A percentile compares a stretch with the other conserved stretches of the same genome.
phyloP scores from a whole-genome alignment of 495 filamentous ascomycete species.

The Podospora tetraspora region DNA sequence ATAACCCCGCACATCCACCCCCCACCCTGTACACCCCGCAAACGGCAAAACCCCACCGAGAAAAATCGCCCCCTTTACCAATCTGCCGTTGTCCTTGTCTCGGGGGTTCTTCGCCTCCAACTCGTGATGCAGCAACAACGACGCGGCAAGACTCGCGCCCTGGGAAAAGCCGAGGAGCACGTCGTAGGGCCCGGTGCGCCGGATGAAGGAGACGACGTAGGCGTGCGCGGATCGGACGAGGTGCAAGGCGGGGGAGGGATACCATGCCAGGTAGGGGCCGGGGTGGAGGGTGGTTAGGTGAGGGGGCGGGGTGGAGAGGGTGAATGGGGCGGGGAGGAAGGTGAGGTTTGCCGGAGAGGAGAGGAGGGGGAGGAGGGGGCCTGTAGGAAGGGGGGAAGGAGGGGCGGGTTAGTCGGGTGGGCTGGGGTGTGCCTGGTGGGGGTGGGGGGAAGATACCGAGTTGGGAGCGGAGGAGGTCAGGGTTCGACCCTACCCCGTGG shows the following conservation, averaged over 20 bases:
- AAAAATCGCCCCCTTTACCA: no score
- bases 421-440: no score
- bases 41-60: no score
- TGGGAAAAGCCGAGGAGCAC: not conserved
- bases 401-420: no score
- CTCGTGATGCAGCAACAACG: not conserved
- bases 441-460: no score
- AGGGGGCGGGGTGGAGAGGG: not conserved
- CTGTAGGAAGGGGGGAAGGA: not conserved
- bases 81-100: not conserved
- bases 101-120: not conserved
- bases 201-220: not conserved
- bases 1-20: no score
- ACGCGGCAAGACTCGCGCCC: not conserved
- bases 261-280: slow-evolving; percentile 1
- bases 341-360: not conserved
- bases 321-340: not conserved
- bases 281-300: not conserved
- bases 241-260: not conserved
- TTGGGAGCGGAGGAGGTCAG: not conserved
- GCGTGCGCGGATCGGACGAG: not conserved
- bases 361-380: not conserved
- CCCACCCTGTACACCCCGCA: no score
- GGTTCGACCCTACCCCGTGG: not conserved
- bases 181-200: not conserved